Conservation (phyloP, 2,329 filamentous ascomycete species). For the Coleophoma crateriformis region DNA sequence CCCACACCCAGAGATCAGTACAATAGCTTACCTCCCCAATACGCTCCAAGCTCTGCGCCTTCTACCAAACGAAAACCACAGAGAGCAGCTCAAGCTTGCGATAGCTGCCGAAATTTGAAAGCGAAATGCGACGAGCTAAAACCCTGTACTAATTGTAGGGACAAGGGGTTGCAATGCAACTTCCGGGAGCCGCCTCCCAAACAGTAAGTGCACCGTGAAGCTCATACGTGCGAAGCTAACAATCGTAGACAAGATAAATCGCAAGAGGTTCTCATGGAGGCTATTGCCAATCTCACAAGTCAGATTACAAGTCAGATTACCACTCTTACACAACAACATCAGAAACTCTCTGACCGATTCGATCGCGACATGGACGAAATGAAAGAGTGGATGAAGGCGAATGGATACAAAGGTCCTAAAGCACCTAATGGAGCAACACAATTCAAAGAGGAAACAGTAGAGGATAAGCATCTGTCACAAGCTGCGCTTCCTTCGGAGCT, state of each 20-base stretch:
- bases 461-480: too few relatives aligned
- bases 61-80: constrained; percentile 19
- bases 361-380: background rate
- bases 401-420: background rate
- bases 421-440: background rate
- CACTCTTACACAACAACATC: background rate
- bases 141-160: constrained; percentile 80
- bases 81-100: constrained; percentile 65
- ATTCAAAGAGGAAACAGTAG: background rate
- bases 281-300: constrained; percentile 19
- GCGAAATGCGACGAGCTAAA: constrained; percentile 87
- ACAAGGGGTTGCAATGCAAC: constrained; percentile 77
- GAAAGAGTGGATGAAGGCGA: background rate
- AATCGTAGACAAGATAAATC: constrained; percentile 45
- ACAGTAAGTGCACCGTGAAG: constrained; percentile 55
- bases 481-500: constrained; percentile 1
- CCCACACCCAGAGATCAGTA: constrained; percentile 14
- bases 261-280: constrained; percentile 53
- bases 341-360: background rate
- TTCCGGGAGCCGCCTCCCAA: constrained; percentile 90
- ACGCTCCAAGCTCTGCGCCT: constrained; percentile 4
- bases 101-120: constrained; percentile 81
- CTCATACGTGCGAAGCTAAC: constrained; percentile 10
- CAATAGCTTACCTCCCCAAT: background rate
- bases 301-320: background rate